Conservation (phyloP, 805 yeast genomes). For the Metschnikowia amazonensis region DNA sequence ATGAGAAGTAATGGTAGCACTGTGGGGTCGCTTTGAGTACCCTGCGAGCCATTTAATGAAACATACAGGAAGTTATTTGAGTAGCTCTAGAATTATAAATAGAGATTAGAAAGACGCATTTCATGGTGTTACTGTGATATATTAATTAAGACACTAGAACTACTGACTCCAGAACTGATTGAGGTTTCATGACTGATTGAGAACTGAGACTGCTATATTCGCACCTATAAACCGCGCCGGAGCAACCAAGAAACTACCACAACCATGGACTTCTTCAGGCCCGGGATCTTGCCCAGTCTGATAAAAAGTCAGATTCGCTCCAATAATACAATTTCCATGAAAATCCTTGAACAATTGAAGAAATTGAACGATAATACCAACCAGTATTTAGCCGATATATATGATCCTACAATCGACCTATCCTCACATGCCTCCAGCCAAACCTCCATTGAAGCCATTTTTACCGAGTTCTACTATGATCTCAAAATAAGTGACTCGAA, state of each 20-base stretch:
- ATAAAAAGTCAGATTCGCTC: slow-evolving; percentile 21
- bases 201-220: background rate
- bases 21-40: background rate
- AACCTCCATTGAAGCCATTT: slow-evolving; percentile 11
- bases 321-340: slow-evolving; percentile 31
- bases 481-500: slow-evolving; percentile 13
- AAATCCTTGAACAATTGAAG: slow-evolving; percentile 21
- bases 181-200: too few species aligned
- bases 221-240: background rate
- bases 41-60: background rate
- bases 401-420: background rate
- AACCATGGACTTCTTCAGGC: slow-evolving; percentile 23
- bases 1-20: background rate
- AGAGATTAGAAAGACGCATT: background rate
- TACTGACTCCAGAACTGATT: background rate
- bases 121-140: background rate
- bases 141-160: background rate
- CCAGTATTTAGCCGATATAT: slow-evolving; percentile 19
- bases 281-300: slow-evolving; percentile 15
- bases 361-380: slow-evolving; percentile 20
- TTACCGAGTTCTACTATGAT: slow-evolving; percentile 18
- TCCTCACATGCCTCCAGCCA: slow-evolving; percentile 12
- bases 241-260: background rate
- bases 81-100: background rate
- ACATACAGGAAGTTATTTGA: background rate